phyloP scores from a whole-genome alignment of 2,329 filamentous ascomycete genomes.

The Aspergillus bombycis region DNA sequence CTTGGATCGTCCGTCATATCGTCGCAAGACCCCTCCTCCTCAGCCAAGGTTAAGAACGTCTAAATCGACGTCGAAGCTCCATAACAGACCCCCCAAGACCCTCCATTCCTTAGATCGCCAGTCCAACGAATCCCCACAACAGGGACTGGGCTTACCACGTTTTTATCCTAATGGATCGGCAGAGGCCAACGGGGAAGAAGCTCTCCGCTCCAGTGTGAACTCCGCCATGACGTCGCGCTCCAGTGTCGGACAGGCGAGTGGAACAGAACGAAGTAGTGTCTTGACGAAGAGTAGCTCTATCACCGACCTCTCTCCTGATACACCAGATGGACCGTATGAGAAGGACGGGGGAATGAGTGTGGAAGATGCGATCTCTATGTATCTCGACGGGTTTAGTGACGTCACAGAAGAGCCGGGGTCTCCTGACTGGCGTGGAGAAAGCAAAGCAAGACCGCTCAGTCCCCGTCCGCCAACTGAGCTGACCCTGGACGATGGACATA shows the following conservation, averaged over 20 bases:
- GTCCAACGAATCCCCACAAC: conserved; percentile 23
- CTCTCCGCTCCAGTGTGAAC: conserved; percentile 59
- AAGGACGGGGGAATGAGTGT: conserved; percentile 58
- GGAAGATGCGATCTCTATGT: conserved; percentile 64
- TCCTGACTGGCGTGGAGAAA: conserved; percentile 34
- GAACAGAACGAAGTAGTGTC: conserved; percentile 83
- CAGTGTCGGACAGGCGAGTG: conserved; percentile 59
- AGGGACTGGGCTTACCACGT: conserved; percentile 33
- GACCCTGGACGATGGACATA: conserved; percentile 30
- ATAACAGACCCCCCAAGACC: conserved; percentile 31
- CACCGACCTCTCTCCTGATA: conserved; percentile 59
- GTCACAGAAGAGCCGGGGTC: conserved; percentile 42
- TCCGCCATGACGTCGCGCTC: conserved; percentile 64
- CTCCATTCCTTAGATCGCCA: conserved; percentile 31
- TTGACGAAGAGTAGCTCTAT: conserved; percentile 77
- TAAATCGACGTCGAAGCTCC: conserved; percentile 39
- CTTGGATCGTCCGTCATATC: conserved; percentile 26
- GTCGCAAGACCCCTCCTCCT: conserved; percentile 30
- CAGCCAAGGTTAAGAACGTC: conserved; percentile 39
- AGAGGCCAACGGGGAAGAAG: conserved; percentile 36
- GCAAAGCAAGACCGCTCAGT: conserved; percentile 35
- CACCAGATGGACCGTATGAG: conserved; percentile 69
- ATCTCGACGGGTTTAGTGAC: conserved; percentile 60
- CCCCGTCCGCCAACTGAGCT: conserved; percentile 33
- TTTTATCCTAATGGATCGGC: conserved; percentile 34